A percentile compares a stretch with the other conserved stretches of the same genome.
Conservation (phyloP, 2,329 filamentous ascomycete genomes). For the Acephala macrosclerotiorum region DNA sequence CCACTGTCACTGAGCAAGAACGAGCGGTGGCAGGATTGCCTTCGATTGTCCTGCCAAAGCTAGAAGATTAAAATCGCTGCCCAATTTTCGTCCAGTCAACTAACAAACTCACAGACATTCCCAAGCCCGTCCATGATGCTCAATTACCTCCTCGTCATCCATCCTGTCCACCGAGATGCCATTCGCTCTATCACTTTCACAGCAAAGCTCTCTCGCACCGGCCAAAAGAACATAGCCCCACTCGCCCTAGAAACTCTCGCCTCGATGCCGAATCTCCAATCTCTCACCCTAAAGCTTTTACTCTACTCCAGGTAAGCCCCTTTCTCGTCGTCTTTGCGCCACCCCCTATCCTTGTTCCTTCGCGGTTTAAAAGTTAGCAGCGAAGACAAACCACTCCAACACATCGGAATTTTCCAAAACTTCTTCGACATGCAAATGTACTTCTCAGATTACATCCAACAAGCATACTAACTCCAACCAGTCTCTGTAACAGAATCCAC, state of each 20-base stretch:
- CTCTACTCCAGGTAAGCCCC: not conserved
- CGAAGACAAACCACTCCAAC: too few relatives aligned
- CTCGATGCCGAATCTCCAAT: not conserved
- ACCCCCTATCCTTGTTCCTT: too few relatives aligned
- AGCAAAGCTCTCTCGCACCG: not conserved
- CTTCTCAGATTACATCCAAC: too few relatives aligned
- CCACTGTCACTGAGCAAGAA: too few relatives aligned
- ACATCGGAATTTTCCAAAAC: too few relatives aligned
- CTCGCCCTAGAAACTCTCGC: constrained; percentile 13
- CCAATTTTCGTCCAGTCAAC: too few relatives aligned
- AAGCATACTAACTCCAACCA: not conserved
- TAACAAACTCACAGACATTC: constrained; percentile 6
- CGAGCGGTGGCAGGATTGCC: too few relatives aligned
- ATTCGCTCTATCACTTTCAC: constrained; percentile 14
- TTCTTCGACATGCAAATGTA: too few relatives aligned
- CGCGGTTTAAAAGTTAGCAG: too few relatives aligned
- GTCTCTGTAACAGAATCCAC: not conserved
- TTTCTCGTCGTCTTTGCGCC: too few relatives aligned
- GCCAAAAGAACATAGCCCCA: not conserved
- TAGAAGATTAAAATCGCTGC: too few relatives aligned
- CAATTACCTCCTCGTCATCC: constrained; percentile 27
- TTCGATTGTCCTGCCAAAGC: too few relatives aligned
- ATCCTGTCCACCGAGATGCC: constrained; percentile 23
- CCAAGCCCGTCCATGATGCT: constrained; percentile 19
- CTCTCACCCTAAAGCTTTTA: not conserved